Base-by-base conservation (phyloP, 1,139 yeast genomes). In the Pichiaceae sp. region DNA sequence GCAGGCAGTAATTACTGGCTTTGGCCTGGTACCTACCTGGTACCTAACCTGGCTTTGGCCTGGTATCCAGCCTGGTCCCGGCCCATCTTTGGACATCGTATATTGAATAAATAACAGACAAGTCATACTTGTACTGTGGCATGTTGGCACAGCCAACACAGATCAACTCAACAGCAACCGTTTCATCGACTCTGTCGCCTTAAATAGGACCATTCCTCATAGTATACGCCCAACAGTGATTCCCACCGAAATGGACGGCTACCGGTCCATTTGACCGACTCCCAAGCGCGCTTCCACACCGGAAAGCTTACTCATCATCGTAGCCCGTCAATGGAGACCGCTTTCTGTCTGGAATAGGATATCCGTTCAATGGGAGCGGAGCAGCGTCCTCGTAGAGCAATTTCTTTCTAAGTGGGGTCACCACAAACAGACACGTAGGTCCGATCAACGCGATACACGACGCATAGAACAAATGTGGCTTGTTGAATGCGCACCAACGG, bases 391-490 rank as follows among this genome's bases (percentile, higher is more conserved):
- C 70, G 54, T 76, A 84, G 43, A 78, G 60, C 55, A 65, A 78
- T 57, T 72, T 76, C 59, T 81, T 72, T 69, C 95, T 77, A 39
- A 82, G 54, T 34, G 91, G 91, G 36, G 89, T 70, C 37, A 72
- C 70, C 35, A 69, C 64, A 48, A 80, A 59, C 9, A 72, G 64
- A 41, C 81, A 67, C 15, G 75, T 60, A 14, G 93, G 93, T 8
- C 84, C 87, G 33, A 79, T 57, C 35, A 75, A 59, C 9, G 89
- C 94, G 49, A 83, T 66, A 29, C 69, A 67, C 20, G 77, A 70
- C n/a, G 91, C 69, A 56, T 70, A 78, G 60, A 82, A 80, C 49
- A 82, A 68, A 58, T 82, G 87, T 37, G 95, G 94, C 56, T 77
- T 76, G 48, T 76, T 76, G 63, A 82, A 85, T 30, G 91, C 83